phyloP scores from a whole-genome alignment of 257 asterid species.

The Galeopsis tetrahit region DNA sequence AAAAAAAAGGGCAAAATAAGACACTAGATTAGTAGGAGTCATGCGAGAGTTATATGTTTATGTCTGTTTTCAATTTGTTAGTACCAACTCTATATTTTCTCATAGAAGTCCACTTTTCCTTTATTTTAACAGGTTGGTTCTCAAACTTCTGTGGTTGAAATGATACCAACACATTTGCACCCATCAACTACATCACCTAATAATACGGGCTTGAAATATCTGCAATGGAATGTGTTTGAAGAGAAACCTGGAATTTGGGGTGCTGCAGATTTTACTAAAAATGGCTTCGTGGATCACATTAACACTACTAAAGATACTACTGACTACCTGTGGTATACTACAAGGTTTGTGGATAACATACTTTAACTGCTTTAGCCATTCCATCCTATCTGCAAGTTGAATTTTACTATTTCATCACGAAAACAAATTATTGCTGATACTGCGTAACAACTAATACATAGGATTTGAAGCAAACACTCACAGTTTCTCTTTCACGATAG shows the following conservation, averaged over 20 bases:
- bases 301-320: slow-evolving; percentile 87
- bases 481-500: slow-evolving; percentile 47
- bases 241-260: slow-evolving; percentile 86
- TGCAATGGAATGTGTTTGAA: slow-evolving; percentile 71
- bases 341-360: slow-evolving; percentile 57
- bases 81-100: slow-evolving; percentile 1
- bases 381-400: neutral
- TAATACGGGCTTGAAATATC: slow-evolving; percentile 54
- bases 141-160: slow-evolving; percentile 71
- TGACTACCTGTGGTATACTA: slow-evolving; percentile 88
- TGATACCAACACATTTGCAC: slow-evolving; percentile 68
- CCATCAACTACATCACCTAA: slow-evolving; percentile 49
- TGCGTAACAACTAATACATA: slow-evolving; percentile 5
- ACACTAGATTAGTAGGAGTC: slow-evolving; percentile 4
- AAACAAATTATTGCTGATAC: slow-evolving; percentile 11
- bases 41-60: neutral
- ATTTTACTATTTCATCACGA: neutral
- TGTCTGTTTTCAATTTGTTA: slow-evolving; percentile 6
- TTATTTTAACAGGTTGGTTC: slow-evolving; percentile 59
- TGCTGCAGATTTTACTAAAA: slow-evolving; percentile 65
- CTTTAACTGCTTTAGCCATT: slow-evolving; percentile 23
- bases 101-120: slow-evolving; percentile 31
- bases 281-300: slow-evolving; percentile 78
- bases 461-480: slow-evolving; percentile 30
- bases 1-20: neutral